phyloP scores from a whole-genome alignment of 2,329 filamentous ascomycete species.

The Pestalotiopsis sp. region DNA sequence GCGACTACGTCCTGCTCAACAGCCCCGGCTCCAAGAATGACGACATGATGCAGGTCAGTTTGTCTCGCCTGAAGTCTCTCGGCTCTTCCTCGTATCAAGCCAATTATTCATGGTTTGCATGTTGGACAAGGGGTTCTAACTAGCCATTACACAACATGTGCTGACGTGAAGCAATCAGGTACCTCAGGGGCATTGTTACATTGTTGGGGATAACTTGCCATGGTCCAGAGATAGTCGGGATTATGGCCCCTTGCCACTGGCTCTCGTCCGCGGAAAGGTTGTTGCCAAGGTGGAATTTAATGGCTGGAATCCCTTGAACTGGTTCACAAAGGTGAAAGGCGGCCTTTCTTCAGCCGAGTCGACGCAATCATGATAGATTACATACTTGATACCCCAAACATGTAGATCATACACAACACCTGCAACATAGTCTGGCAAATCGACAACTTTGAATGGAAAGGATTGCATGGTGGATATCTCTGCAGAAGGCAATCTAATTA shows the following conservation, averaged over 20 bases:
- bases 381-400: not conserved
- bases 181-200: constrained; percentile 88
- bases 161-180: constrained; percentile 56
- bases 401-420: not conserved
- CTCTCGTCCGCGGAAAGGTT: constrained; percentile 81
- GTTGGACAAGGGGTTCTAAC: not conserved
- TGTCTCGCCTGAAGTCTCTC: not conserved
- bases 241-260: constrained; percentile 86
- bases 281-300: constrained; percentile 52
- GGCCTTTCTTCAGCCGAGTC: constrained; percentile 35
- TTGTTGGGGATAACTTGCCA: constrained; percentile 84
- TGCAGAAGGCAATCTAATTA: constrained; percentile 15
- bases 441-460: not conserved
- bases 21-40: constrained; percentile 55
- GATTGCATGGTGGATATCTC: constrained; percentile 11
- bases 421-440: not conserved
- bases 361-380: not conserved
- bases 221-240: constrained; percentile 84
- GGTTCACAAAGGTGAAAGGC: constrained; percentile 53
- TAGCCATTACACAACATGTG: not conserved
- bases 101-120: not conserved
- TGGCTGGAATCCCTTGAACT: constrained; percentile 49
- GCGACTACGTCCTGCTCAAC: constrained; percentile 73
- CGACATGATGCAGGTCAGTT: constrained; percentile 66
- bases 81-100: constrained; percentile 17